Evolutionary conservation across 345 rosid genomes (phyloP).

Genomic region (Citrus inodora): DNA sequence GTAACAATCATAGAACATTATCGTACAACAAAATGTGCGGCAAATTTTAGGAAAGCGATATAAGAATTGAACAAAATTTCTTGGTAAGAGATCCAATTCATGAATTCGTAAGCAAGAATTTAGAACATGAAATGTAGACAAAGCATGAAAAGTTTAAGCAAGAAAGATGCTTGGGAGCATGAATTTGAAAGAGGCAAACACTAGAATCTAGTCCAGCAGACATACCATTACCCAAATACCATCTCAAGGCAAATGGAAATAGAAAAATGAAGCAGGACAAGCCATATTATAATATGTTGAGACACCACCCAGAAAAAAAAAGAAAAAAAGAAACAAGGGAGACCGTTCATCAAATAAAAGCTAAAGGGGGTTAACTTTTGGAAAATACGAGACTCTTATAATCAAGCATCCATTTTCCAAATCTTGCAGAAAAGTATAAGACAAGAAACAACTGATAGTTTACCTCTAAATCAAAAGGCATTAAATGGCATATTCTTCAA

Average conservation of each 20-base stretch:
- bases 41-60: neutral
- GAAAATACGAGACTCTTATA: neutral
- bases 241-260: neutral
- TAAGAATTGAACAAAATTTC: neutral
- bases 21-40: neutral
- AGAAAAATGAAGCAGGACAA: neutral
- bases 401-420: neutral
- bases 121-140: neutral
- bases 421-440: neutral
- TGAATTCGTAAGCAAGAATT: too few species aligned
- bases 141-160: neutral
- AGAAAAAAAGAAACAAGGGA: neutral
- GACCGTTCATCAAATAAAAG: neutral
- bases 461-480: neutral
- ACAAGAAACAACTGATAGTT: neutral
- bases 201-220: neutral
- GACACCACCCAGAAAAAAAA: neutral
- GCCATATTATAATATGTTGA: neutral
- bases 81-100: neutral
- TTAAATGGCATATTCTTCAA: neutral
- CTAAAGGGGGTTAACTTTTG: neutral
- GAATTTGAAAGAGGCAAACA: neutral
- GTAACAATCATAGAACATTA: slow-evolving; percentile 10
- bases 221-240: neutral
- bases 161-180: neutral